Evolutionary conservation across 23 red algal genomes (phyloP), one percentile per base, ranked within the genome.

Genomic region (Gracilaria gracilis): DNA sequence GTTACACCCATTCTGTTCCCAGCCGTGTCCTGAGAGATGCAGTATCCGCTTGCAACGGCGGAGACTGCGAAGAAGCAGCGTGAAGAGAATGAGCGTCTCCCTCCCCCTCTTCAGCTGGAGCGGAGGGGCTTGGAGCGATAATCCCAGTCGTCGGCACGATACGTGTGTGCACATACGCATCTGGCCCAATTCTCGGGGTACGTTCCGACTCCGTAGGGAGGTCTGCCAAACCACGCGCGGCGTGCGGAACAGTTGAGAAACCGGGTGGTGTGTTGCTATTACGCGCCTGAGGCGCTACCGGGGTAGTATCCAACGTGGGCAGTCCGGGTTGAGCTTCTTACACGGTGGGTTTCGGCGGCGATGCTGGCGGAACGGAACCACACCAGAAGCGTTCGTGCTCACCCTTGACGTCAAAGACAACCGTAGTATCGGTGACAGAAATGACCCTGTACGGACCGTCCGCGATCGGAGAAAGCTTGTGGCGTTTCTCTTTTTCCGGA

Each of bases 391-490:
- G 72, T 27, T 77, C 72, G 29, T 77, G 12, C 34, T 49, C 72
- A 4, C 38, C 72, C 40, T 37, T 77, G 24, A 77, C 11, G 34
- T 77, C 72, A 27, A 39, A 12, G 15, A 77, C 29, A 7, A 77
- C 34, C 33, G 72, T 77, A 11, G n/a, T 25, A 19, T 8, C 23
- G 27, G 2, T 25, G 1, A 38, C 33, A 11, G 0, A 0, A n/a
- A 77, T 0, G 7, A 77, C 72, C 34, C 33, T 33, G 16, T 49
- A 77, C 33, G 29, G 72, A n/a, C 72, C 72, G 12, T 77, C 72
- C 23, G 72, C 72, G 34, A 77, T 38, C 17, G 72, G 72, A 35
- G 72, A 40, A 12, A 77, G 34, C 37, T 77, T 77, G 12, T 77
- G 72, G 4, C 9, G 14, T 19, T 17, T 55, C 51, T 55, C 51